phyloP scores from a whole-genome alignment of 2,329 filamentous ascomycete species.

The Alternaria rosae region DNA sequence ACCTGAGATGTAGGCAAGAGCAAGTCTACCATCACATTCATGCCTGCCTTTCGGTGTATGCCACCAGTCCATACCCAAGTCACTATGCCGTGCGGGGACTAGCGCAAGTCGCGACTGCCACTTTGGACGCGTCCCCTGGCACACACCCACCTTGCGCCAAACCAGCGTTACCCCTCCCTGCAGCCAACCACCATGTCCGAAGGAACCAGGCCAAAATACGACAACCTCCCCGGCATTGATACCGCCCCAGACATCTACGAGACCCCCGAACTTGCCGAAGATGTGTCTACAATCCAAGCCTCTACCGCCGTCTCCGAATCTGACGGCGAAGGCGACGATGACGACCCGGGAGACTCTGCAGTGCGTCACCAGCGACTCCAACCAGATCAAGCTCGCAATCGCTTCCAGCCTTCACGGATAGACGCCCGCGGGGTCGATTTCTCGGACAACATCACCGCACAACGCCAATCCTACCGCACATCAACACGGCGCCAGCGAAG shows the following conservation, averaged over 20 bases:
- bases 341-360: conserved; percentile 39
- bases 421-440: conserved; percentile 84
- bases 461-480: conserved; percentile 79
- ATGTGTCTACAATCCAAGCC: conserved; percentile 78
- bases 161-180: conserved; percentile 10
- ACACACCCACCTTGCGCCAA: conserved; percentile 13
- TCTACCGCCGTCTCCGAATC: conserved; percentile 50
- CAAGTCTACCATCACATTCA: background rate
- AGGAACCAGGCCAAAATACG: conserved; percentile 45
- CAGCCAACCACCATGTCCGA: conserved; percentile 36
- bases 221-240: conserved; percentile 67
- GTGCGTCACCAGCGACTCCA: conserved; percentile 81
- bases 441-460: conserved; percentile 84
- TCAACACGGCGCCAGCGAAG: conserved; percentile 71
- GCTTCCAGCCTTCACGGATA: conserved; percentile 77
- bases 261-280: conserved; percentile 90
- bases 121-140: conserved; percentile 26
- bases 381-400: conserved; percentile 78
- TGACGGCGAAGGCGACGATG: conserved; percentile 64
- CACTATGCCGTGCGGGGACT: conserved; percentile 9
- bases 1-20: background rate
- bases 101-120: conserved; percentile 27
- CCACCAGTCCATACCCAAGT: background rate
- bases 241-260: conserved; percentile 95
- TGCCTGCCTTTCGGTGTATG: background rate